phyloP scores from a whole-genome alignment of 306 rosid species.

The Luffa acutangula region DNA sequence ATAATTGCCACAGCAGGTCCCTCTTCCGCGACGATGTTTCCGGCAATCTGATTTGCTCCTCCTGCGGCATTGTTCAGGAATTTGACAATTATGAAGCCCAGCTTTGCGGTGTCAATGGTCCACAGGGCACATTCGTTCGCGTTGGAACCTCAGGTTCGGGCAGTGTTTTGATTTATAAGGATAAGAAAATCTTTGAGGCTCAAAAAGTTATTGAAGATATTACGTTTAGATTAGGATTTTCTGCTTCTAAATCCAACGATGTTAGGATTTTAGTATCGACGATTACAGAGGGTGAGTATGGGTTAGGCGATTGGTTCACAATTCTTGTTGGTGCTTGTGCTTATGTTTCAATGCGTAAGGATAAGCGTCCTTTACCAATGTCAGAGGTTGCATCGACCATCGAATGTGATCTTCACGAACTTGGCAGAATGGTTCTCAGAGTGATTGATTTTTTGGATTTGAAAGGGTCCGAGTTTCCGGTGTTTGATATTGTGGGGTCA shows the following conservation, averaged over 20 bases:
- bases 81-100: slow-evolving; percentile 44
- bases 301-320: slow-evolving; percentile 54
- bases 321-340: slow-evolving; percentile 60
- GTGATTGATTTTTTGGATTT: slow-evolving; percentile 40
- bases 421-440: slow-evolving; percentile 52
- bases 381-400: slow-evolving; percentile 37
- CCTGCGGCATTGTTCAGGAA: slow-evolving; percentile 40
- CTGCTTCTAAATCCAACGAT: slow-evolving; percentile 14
- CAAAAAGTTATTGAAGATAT: slow-evolving; percentile 30
- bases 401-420: slow-evolving; percentile 40
- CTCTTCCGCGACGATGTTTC: slow-evolving; percentile 31
- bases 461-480: slow-evolving; percentile 33
- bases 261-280: slow-evolving; percentile 31
- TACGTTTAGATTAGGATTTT: slow-evolving; percentile 30
- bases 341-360: slow-evolving; percentile 51
- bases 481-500: slow-evolving; percentile 43
- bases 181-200: slow-evolving; percentile 39
- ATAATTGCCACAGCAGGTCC: slow-evolving; percentile 27
- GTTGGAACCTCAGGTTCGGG: slow-evolving; percentile 50
- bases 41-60: slow-evolving; percentile 23
- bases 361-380: slow-evolving; percentile 36
- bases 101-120: slow-evolving; percentile 37
- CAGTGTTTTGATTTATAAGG: slow-evolving; percentile 24
- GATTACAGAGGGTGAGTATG: slow-evolving; percentile 57
- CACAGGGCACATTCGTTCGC: slow-evolving; percentile 44